Conservation (phyloP, 306 rosid genomes). For the Carpinus viminea region DNA sequence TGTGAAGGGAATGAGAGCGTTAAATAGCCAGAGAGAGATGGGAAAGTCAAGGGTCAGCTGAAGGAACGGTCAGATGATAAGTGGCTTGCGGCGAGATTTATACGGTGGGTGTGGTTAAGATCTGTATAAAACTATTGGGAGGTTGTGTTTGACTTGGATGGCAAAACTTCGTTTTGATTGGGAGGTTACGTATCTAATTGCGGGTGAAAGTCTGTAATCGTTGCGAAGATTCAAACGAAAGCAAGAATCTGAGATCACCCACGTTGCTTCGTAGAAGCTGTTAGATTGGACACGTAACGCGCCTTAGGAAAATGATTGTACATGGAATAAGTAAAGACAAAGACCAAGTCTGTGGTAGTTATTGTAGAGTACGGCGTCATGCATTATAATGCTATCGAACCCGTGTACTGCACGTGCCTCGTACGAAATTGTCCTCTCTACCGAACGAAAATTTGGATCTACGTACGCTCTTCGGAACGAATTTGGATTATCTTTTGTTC, state of each 20-base stretch:
- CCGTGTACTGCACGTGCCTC: not conserved
- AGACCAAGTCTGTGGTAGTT: not conserved
- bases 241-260: constrained; percentile 3
- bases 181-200: not conserved
- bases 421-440: too few species aligned
- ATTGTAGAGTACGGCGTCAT: not conserved
- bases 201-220: too few species aligned
- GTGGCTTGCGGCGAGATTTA: not conserved
- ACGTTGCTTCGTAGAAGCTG: constrained; percentile 24
- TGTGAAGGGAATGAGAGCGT: not conserved
- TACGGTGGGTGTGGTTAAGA: not conserved
- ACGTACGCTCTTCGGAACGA: too few species aligned
- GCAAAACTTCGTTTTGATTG: not conserved
- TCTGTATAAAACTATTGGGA: not conserved
- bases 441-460: too few species aligned
- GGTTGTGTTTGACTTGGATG: not conserved
- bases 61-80: constrained; percentile 31
- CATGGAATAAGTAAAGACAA: not conserved
- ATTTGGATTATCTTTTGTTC: too few species aligned
- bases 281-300: constrained; percentile 4
- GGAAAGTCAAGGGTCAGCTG: constrained; percentile 5
- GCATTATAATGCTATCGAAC: not conserved
- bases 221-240: not conserved
- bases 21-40: not conserved
- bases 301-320: not conserved